A percentile compares a stretch with the other conserved stretches of the same genome.
Conservation (phyloP, 169 alveolate species). For the Neospora caninum region DNA sequence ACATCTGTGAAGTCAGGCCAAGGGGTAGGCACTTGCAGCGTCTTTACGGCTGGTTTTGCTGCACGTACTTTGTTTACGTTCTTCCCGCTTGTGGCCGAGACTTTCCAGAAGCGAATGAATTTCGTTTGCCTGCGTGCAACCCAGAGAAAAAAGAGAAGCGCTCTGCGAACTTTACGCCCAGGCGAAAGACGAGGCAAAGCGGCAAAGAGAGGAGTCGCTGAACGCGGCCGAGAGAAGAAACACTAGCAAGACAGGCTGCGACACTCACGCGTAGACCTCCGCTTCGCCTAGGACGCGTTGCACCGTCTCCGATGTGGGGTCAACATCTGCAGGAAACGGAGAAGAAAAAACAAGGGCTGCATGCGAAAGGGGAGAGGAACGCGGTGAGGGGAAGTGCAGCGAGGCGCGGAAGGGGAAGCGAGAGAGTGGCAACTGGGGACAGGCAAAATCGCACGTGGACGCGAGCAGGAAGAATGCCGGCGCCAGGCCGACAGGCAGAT, state of each 20-base stretch:
- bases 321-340: constrained; percentile 17
- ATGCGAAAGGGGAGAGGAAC: too few species aligned
- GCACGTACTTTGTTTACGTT: neutral
- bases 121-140: neutral
- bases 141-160: neutral
- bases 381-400: too few species aligned
- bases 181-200: too few species aligned
- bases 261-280: constrained; percentile 8
- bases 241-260: too few species aligned
- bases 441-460: neutral
- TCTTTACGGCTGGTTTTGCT: neutral
- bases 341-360: neutral
- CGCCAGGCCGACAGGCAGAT: too few species aligned
- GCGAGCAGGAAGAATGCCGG: neutral
- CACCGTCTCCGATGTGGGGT: constrained; percentile 25
- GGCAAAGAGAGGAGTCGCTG: too few species aligned
- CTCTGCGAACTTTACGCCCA: too few species aligned
- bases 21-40: too few species aligned
- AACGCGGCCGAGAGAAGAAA: too few species aligned
- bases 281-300: neutral
- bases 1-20: too few species aligned
- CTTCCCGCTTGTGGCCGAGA: constrained; percentile 6
- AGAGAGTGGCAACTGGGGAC: neutral
- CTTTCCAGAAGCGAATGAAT: constrained; percentile 34
- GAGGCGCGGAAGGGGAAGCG: too few species aligned